phyloP scores from a whole-genome alignment of 163 green algal species.

The Chlamydomonas reinhardtii region DNA sequence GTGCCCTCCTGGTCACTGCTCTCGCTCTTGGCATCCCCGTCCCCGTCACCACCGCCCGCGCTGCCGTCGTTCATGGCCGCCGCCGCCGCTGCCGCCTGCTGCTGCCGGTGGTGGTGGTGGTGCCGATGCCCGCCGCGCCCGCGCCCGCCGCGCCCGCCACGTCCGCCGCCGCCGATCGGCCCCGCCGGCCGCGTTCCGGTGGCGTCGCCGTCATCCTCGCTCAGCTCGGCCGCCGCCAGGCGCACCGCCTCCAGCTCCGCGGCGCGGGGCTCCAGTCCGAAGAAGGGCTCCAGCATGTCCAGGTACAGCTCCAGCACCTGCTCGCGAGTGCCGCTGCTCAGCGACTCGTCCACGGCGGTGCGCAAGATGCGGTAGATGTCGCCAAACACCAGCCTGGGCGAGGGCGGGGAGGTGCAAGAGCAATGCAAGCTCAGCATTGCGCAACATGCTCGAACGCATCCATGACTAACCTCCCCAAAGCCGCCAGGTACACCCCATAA shows the following conservation, averaged over 20 bases:
- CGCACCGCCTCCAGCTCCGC: conserved; percentile 43
- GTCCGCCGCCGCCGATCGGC: not conserved
- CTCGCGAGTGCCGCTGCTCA: conserved; percentile 61
- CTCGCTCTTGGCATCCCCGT: conserved; percentile 50
- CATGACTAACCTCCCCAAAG: too few species aligned
- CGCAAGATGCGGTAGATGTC: conserved; percentile 91
- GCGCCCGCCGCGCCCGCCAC: not conserved
- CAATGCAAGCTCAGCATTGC: too few species aligned
- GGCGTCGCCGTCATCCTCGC: conserved; percentile 58
- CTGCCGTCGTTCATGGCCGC: not conserved
- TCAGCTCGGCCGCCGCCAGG: conserved; percentile 7
- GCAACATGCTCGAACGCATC: too few species aligned
- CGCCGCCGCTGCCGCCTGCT: not conserved
- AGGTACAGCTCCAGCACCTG: conserved; percentile 84
- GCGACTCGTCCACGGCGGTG: conserved; percentile 84
- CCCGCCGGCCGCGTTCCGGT: conserved; percentile 19
- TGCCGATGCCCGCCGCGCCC: conserved; percentile 7
- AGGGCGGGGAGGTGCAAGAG: too few species aligned
- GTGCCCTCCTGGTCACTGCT: conserved; percentile 53
- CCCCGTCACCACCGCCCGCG: conserved; percentile 2
- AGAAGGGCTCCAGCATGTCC: conserved; percentile 90
- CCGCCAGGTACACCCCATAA: too few species aligned
- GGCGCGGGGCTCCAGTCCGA: conserved; percentile 72
- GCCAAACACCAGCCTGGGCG: conserved; percentile 64
- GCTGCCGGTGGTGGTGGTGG: not conserved